phyloP scores from a whole-genome alignment of 768 basidiomycete species.

The Agrocybe praecox region DNA sequence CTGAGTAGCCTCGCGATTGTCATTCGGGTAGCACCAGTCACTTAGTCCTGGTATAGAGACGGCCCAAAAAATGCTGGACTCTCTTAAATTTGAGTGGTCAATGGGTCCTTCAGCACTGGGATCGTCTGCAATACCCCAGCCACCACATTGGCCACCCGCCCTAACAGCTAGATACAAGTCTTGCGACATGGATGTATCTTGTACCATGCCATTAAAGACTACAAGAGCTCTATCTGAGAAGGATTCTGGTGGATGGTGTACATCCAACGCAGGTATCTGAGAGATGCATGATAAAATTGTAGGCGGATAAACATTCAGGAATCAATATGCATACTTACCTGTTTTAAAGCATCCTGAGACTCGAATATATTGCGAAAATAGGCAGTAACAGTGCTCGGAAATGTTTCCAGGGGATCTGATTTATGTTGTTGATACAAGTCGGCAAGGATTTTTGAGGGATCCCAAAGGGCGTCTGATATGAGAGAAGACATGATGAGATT shows the following conservation, averaged over 20 bases:
- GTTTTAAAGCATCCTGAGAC: constrained; percentile 38
- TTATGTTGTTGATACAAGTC: constrained; percentile 40
- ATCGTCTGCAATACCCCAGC: constrained; percentile 68
- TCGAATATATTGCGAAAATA: constrained; percentile 51
- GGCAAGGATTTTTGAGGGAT: constrained; percentile 51
- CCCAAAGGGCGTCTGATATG: constrained; percentile 31
- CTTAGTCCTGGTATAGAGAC: constrained; percentile 73
- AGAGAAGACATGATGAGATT: constrained; percentile 52
- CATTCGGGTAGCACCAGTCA: constrained; percentile 48
- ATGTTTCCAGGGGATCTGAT: constrained; percentile 28
- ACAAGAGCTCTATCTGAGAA: constrained; percentile 62
- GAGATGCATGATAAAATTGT: neutral
- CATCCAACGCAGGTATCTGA: constrained; percentile 62
- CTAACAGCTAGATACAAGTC: constrained; percentile 69
- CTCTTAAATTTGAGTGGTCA: constrained; percentile 56
- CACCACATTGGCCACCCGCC: constrained; percentile 51
- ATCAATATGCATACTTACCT: constrained; percentile 27
- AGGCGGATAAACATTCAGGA: neutral
- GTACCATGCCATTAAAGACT: constrained; percentile 76
- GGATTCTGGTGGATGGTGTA: constrained; percentile 47
- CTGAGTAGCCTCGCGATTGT: constrained; percentile 15
- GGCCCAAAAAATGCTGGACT: constrained; percentile 71
- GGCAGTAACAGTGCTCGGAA: constrained; percentile 43
- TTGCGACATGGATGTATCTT: constrained; percentile 75
- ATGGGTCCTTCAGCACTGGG: constrained; percentile 29